These are phyloP conservation scores for Cardamine resedifolia DNA, from an alignment of 345 rosid genomes.

Conservation along the genomic window DNA sequence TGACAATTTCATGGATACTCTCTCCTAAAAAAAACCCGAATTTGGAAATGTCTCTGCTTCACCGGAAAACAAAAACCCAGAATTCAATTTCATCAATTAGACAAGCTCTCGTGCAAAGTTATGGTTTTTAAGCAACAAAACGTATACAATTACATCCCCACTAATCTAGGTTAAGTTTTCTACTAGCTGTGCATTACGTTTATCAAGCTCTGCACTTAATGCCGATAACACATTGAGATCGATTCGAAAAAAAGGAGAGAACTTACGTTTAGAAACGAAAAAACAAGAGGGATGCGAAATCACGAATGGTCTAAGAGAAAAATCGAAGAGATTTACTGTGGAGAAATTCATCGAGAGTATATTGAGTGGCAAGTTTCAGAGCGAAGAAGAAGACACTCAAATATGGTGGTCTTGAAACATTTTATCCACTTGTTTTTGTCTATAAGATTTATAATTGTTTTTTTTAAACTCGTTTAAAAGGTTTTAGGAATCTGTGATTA, in stretches of 20 bases:
- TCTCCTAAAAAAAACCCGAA: neutral
- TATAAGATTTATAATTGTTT: neutral
- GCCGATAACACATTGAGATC: neutral
- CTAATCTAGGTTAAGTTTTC: neutral
- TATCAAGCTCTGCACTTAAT: neutral
- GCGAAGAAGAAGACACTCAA: neutral
- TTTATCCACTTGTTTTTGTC: neutral
- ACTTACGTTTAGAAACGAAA: conserved; percentile 26
- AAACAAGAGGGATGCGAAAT: conserved; percentile 17
- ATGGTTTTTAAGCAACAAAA: neutral
- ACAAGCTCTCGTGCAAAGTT: neutral
- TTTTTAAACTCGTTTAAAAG: neutral
- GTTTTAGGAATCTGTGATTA: neutral
- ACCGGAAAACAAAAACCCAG: conserved; percentile 19
- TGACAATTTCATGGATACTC: neutral
- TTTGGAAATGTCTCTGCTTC: neutral
- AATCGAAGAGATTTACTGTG: conserved; percentile 19
- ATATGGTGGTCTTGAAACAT: neutral
- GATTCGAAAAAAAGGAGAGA: neutral
- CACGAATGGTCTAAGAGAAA: conserved; percentile 26
- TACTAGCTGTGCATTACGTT: neutral
- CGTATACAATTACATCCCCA: neutral
- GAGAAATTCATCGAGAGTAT: conserved; percentile 28
- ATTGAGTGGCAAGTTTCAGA: conserved; percentile 1
- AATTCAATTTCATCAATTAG: conserved; percentile 3